These are phyloP conservation scores for Boletus barrowsii DNA, from an alignment of 768 basidiomycete genomes.

Conservation along the genomic window DNA sequence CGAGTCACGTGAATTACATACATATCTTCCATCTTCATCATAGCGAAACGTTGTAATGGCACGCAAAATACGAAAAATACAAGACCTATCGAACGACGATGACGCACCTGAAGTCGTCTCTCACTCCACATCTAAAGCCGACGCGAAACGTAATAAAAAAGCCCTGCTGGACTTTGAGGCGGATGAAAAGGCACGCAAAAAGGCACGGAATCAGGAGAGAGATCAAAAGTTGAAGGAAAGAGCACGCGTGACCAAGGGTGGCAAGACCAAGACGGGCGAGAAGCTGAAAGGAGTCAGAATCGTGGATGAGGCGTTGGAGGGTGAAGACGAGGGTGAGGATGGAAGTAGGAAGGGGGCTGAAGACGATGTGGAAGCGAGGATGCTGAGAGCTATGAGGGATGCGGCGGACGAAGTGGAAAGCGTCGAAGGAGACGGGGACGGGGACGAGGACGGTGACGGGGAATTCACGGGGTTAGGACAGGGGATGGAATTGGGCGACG, in stretches of 20 bases:
- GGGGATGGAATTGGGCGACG: slow-evolving; percentile 11
- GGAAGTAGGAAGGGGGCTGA: slow-evolving; percentile 21
- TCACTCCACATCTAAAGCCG: slow-evolving; percentile 44
- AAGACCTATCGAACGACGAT: slow-evolving; percentile 33
- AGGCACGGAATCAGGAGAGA: slow-evolving; percentile 43
- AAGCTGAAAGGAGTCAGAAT: slow-evolving; percentile 16
- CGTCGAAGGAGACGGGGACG: slow-evolving; percentile 15
- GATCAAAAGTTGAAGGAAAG: slow-evolving; percentile 52
- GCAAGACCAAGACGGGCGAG: not conserved
- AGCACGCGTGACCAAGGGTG: slow-evolving; percentile 27
- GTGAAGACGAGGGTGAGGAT: slow-evolving; percentile 22
- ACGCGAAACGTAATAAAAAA: slow-evolving; percentile 36
- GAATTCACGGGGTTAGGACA: slow-evolving; percentile 9
- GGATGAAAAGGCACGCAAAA: slow-evolving; percentile 40
- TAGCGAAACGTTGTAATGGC: slow-evolving; percentile 9
- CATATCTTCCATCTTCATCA: no score
- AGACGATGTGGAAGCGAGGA: slow-evolving; percentile 21
- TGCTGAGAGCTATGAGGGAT: slow-evolving; percentile 30
- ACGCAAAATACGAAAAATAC: slow-evolving; percentile 11
- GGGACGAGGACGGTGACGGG: slow-evolving; percentile 17
- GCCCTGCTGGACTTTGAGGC: slow-evolving; percentile 36
- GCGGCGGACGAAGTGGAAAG: slow-evolving; percentile 23
- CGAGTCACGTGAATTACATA: not conserved
- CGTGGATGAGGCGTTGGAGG: slow-evolving; percentile 5
- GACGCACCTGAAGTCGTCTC: slow-evolving; percentile 51